phyloP scores from a whole-genome alignment of 2,329 filamentous ascomycete genomes.

The Botrytis deweyae region DNA sequence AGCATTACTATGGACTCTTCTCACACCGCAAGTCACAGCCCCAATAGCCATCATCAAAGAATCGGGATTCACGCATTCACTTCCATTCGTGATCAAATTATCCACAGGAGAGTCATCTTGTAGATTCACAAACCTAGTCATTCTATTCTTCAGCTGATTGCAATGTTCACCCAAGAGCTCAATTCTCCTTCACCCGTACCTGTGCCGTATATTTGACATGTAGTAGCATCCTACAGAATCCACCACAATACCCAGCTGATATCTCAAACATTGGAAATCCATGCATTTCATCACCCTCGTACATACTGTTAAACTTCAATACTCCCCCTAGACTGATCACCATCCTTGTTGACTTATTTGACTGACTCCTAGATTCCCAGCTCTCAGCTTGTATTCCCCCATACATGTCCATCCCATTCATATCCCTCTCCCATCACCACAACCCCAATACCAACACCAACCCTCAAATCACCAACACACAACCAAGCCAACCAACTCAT shows the following conservation, averaged over 20 bases:
- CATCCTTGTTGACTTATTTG: not conserved
- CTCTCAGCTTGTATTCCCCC: not conserved
- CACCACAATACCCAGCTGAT: not conserved
- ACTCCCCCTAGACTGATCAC: not conserved
- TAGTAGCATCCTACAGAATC: not conserved
- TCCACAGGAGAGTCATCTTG: not conserved
- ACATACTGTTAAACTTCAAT: not conserved
- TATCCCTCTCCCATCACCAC: no score
- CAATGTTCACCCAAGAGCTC: not conserved
- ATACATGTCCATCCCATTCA: not conserved
- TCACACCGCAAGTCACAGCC: not conserved
- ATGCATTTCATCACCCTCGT: not conserved
- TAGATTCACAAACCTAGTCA: not conserved
- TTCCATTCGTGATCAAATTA: not conserved
- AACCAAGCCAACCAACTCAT: not conserved
- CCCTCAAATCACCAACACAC: not conserved
- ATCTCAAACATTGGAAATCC: not conserved
- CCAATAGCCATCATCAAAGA: not conserved
- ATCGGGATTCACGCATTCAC: not conserved
- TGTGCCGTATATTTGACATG: not conserved
- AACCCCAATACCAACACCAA: no score
- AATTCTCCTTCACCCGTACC: not conserved
- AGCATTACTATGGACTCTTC: no score
- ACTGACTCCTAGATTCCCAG: not conserved
- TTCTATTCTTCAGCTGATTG: not conserved